phyloP scores from a whole-genome alignment of 495 filamentous ascomycete species.

The Podospora comata region DNA sequence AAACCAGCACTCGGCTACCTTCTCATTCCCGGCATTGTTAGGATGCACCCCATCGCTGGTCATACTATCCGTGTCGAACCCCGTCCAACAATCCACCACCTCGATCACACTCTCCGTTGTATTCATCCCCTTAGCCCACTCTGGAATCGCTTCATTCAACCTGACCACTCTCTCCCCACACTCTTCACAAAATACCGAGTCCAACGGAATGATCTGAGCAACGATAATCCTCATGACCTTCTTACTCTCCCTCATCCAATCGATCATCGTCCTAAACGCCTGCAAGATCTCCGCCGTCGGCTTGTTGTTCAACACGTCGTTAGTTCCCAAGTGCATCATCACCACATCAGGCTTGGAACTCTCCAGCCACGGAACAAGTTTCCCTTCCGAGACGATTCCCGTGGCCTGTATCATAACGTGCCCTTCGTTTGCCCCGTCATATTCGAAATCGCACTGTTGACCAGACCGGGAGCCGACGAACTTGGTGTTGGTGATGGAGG shows the following conservation, averaged over 20 bases:
- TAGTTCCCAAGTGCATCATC: constrained; percentile 49
- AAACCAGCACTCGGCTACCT: constrained; percentile 42
- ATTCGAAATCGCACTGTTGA: constrained; percentile 40
- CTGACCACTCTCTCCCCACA: constrained; percentile 32
- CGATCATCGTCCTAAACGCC: constrained; percentile 25
- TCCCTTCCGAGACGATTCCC: constrained; percentile 39
- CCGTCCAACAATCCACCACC: constrained; percentile 46
- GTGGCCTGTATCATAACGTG: constrained; percentile 45
- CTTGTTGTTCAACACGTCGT: constrained; percentile 45
- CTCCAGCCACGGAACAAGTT: constrained; percentile 41
- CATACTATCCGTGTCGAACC: constrained; percentile 36
- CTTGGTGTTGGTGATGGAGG: constrained; percentile 33
- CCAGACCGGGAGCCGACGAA: constrained; percentile 40
- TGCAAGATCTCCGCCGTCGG: constrained; percentile 33
- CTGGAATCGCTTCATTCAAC: constrained; percentile 40
- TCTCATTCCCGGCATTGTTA: constrained; percentile 38
- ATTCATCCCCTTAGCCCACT: constrained; percentile 39
- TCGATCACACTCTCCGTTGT: constrained; percentile 38
- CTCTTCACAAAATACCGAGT: constrained; percentile 29
- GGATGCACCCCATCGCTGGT: constrained; percentile 47
- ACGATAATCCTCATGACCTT: background rate
- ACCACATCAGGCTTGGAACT: constrained; percentile 42
- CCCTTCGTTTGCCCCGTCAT: constrained; percentile 49
- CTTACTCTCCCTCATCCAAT: constrained; percentile 1
- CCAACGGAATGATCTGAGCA: constrained; percentile 49